Base-by-base conservation (phyloP, 345 rosid genomes). In the Eutrema yunnanense region DNA sequence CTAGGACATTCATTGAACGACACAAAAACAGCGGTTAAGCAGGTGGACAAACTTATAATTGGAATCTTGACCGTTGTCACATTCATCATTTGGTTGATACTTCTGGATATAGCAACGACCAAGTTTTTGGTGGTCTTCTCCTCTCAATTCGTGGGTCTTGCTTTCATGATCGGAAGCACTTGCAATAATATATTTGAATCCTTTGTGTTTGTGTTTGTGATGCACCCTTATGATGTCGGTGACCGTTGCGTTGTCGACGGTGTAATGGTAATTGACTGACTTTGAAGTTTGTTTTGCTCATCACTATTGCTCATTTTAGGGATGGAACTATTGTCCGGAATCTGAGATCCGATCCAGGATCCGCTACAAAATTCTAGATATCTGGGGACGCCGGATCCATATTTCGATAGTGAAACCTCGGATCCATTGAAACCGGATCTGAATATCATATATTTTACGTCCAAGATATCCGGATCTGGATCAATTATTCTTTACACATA, bases 191-290 rank as follows among this genome's bases (percentile, higher is more conserved):
- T 86, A 62, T 88, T 92, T 8, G 98, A 89, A 77, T 85, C 89
- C 27, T 80, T 92, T 62, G 66, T 89, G 55, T 89, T 92, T 62
- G 96, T 89, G 6, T 92, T 92, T 47, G 84, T 89, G 67, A 86
- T 89, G 96, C 98, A 92, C 70, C 96, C 96, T 27, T 92, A 87
- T 74, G 98, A 92, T 48, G 98, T 92, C 2, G 96, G 98, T 22
- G 98, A 92, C 64, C 95, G 88, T 55, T 90, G 96, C 59, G 90
- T 90, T 36, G 57, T 92, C 40, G 98, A 92, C 64, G 95, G 92
- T 4, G 79, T 78, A 59, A 81, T 78, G 82, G 98, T 90, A 86
- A 42, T 9, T 8, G 22, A 38, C 62, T 8, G 22, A 38, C 62
- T 61, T 37, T 49, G 1, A 34, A 41, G 2, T 41, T 10, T 41